Conservation (phyloP, 257 asterid species). For the Solanum paucissectum region DNA sequence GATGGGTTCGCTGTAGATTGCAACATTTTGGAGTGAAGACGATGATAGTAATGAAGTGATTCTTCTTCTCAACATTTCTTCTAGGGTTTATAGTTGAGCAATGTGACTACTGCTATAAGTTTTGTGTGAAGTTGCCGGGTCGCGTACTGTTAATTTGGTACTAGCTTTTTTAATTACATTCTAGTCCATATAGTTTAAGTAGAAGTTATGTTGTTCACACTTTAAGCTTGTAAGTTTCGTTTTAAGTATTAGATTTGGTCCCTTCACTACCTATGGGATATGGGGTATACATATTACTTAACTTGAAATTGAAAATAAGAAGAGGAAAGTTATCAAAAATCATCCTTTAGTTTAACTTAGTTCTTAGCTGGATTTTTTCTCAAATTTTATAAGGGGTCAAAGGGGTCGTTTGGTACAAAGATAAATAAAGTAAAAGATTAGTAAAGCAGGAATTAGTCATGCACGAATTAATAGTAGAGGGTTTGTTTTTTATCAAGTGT, state of each 20-base stretch:
- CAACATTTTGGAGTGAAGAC: conserved; percentile 18
- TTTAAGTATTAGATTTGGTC: not conserved
- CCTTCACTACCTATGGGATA: not conserved
- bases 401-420: too few relatives aligned
- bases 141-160: not conserved
- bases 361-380: not conserved
- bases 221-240: not conserved
- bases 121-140: not conserved
- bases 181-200: not conserved
- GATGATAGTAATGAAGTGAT: conserved; percentile 34
- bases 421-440: too few relatives aligned
- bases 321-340: not conserved
- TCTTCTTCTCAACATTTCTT: conserved; percentile 57
- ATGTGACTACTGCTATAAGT: not conserved
- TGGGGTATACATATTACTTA: not conserved
- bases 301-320: not conserved
- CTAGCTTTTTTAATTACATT: not conserved
- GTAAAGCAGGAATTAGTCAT: too few relatives aligned
- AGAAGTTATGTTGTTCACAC: not conserved
- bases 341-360: not conserved
- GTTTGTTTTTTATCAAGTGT: too few relatives aligned
- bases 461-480: too few relatives aligned
- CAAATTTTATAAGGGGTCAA: not conserved
- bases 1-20: conserved; percentile 11
- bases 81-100: not conserved